Evolutionary conservation across 768 basidiomycete species (phyloP).

Genomic region (Tricholoma hemisulphureum): DNA sequence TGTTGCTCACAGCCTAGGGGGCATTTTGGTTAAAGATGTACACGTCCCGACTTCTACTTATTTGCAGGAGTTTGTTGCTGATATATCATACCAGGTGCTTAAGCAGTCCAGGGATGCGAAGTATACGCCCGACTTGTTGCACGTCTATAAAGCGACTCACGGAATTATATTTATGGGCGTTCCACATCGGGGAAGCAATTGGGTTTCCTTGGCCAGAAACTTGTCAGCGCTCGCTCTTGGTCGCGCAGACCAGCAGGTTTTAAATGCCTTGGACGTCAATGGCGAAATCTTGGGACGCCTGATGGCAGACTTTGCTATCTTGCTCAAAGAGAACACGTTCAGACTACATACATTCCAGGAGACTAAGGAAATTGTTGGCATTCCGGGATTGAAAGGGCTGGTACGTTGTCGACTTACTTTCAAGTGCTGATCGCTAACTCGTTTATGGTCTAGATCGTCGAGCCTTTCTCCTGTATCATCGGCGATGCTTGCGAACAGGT

Average conservation of each 20-base stretch:
- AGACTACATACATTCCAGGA: neutral
- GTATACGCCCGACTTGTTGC: neutral
- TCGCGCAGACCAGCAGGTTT: neutral
- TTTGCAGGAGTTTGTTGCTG: neutral
- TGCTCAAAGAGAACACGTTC: neutral
- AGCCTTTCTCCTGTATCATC: neutral
- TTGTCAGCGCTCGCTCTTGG: neutral
- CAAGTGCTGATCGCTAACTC: neutral
- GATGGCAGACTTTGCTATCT: neutral
- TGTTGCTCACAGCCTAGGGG: neutral
- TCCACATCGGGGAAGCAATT: neutral
- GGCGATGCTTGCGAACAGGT: neutral
- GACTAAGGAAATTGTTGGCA: neutral
- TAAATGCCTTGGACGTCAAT: neutral
- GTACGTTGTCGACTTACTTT: neutral
- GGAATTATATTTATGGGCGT: neutral
- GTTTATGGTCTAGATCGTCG: neutral
- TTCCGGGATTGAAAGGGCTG: neutral
- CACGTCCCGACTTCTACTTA: neutral
- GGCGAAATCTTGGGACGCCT: neutral
- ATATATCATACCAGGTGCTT: neutral
- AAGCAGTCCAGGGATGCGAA: neutral
- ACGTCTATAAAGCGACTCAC: neutral
- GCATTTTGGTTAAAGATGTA: neutral
- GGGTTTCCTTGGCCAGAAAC: neutral